Evolutionary conservation across 768 basidiomycete species (phyloP).

Genomic region (Boletus rex-veris): DNA sequence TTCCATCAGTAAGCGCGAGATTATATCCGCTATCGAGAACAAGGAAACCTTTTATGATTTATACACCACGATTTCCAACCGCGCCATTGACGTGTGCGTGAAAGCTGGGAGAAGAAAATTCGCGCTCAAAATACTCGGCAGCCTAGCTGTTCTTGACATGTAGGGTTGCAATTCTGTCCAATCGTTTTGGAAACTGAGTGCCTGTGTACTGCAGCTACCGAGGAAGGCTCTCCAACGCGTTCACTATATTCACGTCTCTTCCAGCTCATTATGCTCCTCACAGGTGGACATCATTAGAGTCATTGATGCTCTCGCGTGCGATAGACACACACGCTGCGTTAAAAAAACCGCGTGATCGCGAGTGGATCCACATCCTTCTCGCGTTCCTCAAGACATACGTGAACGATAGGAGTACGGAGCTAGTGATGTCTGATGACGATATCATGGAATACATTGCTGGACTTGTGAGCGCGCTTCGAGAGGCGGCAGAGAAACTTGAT

Average conservation of each 20-base stretch:
- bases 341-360: conserved; percentile 58
- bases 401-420: conserved; percentile 48
- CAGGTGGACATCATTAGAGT: conserved; percentile 76
- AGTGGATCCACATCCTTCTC: conserved; percentile 78
- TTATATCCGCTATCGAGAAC: conserved; percentile 55
- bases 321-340: conserved; percentile 61
- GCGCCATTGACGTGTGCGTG: conserved; percentile 80
- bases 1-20: conserved; percentile 56
- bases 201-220: conserved; percentile 53
- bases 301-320: conserved; percentile 72
- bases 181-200: conserved; percentile 7
- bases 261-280: conserved; percentile 84
- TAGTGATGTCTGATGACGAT: conserved; percentile 53
- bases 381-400: conserved; percentile 72
- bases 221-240: conserved; percentile 55
- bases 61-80: conserved; percentile 72
- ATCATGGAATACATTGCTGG: conserved; percentile 47
- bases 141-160: conserved; percentile 86
- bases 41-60: conserved; percentile 68
- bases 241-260: conserved; percentile 72
- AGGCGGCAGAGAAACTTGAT: conserved; percentile 49
- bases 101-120: conserved; percentile 82
- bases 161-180: conserved; percentile 41
- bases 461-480: conserved; percentile 48
- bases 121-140: conserved; percentile 81